These are phyloP conservation scores for Chrysoporthe puriensis DNA, from an alignment of 2,329 filamentous ascomycete species.

Conservation along the genomic window DNA sequence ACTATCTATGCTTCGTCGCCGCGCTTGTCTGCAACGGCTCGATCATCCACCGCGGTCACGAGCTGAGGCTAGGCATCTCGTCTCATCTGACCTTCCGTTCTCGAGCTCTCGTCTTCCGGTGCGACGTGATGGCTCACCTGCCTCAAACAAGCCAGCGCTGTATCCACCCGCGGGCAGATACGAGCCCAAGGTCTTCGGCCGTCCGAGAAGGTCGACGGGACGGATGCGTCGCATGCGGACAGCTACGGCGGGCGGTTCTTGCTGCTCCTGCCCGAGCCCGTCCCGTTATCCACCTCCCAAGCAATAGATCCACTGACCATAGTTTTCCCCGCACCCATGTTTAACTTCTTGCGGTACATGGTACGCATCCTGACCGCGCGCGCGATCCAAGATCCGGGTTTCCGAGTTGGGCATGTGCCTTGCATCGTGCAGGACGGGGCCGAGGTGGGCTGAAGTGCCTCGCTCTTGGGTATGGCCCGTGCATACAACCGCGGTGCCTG, in stretches of 20 bases:
- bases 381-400: conserved; percentile 21
- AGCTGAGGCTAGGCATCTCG: neutral
- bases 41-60: neutral
- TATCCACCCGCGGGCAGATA: conserved; percentile 22
- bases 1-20: neutral
- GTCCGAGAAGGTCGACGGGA: neutral
- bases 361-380: too few species aligned
- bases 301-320: neutral
- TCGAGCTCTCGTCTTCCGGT: conserved; percentile 16
- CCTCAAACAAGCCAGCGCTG: conserved; percentile 12
- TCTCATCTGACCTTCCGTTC: conserved; percentile 21
- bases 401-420: conserved; percentile 22
- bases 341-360: neutral
- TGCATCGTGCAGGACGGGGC: conserved; percentile 27
- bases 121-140: conserved; percentile 25
- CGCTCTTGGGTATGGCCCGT: neutral
- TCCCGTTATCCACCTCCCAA: neutral
- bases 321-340: neutral
- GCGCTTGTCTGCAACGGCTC: conserved; percentile 3
- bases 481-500: conserved; percentile 15
- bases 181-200: conserved; percentile 9
- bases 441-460: neutral
- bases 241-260: neutral
- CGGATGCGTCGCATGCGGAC: neutral
- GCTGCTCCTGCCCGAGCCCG: neutral